phyloP scores from a whole-genome alignment of 495 filamentous ascomycete species.

The Monascus purpureus region DNA sequence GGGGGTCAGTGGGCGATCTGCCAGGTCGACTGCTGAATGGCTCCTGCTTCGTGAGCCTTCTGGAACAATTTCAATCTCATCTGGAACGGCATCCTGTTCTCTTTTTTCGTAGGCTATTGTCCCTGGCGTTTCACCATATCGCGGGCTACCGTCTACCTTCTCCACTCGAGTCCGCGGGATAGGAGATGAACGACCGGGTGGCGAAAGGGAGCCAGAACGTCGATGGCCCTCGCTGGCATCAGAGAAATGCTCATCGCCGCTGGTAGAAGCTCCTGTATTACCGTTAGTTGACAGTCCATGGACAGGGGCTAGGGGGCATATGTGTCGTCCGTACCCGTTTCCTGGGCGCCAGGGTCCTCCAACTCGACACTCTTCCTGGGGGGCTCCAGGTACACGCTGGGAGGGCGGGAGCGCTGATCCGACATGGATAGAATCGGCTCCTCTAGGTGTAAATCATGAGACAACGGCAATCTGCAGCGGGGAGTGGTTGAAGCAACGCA shows the following conservation, averaged over 20 bases:
- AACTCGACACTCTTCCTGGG: conserved; percentile 49
- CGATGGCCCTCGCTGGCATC: conserved; percentile 64
- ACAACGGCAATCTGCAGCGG: no score
- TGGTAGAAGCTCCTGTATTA: conserved; percentile 39
- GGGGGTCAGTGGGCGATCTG: conserved; percentile 30
- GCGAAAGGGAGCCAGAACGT: conserved; percentile 16
- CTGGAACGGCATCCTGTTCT: conserved; percentile 47
- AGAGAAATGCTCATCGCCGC: conserved; percentile 77
- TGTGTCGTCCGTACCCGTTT: conserved; percentile 45
- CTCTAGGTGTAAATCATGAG: conserved; percentile 9
- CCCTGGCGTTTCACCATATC: conserved; percentile 49
- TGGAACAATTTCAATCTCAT: conserved; percentile 48
- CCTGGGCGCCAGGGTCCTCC: conserved; percentile 70
- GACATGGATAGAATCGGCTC: conserved; percentile 20
- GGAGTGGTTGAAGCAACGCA: no score
- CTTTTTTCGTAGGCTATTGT: conserved; percentile 45
- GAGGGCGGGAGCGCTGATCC: conserved; percentile 22
- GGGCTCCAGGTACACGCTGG: conserved; percentile 41
- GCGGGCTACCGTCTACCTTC: conserved; percentile 41
- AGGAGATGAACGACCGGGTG: conserved; percentile 34
- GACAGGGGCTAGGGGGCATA: neutral
- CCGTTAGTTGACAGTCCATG: neutral
- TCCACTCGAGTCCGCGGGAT: conserved; percentile 50
- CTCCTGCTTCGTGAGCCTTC: conserved; percentile 38
- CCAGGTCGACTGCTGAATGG: conserved; percentile 23